Percentiles rank a stretch among this genome's conserved stretches.
phyloP scores from a whole-genome alignment of 192 early-diverging fungal genomes.

The Linnemannia zychae region DNA sequence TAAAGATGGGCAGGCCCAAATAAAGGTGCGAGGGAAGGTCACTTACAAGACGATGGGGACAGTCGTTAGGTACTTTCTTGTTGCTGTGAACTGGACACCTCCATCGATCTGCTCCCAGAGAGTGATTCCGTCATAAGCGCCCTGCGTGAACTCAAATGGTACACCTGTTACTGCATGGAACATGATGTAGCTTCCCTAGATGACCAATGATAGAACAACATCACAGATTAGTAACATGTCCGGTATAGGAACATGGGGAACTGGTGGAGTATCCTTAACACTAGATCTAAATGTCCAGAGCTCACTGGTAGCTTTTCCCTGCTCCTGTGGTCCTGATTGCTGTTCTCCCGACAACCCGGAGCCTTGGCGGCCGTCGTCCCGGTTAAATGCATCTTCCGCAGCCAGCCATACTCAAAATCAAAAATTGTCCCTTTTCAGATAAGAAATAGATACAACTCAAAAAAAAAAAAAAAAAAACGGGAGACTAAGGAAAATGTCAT shows the following conservation, averaged over 20 bases:
- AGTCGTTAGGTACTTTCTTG: slow-evolving; percentile 97
- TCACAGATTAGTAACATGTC: neutral
- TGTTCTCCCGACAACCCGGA: neutral
- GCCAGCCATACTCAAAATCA: neutral
- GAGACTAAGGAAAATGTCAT: neutral
- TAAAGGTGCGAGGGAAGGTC: neutral
- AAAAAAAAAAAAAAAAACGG: neutral
- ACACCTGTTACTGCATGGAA: slow-evolving; percentile 98
- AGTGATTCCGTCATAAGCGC: slow-evolving; percentile 92
- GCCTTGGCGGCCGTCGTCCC: slow-evolving; percentile 12
- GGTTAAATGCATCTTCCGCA: slow-evolving; percentile 47
- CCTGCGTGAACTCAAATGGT: slow-evolving; percentile 95
- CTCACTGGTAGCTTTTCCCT: neutral
- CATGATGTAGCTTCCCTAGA: slow-evolving; percentile 94
- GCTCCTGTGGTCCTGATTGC: neutral
- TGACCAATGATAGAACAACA: neutral
- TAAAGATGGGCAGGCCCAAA: neutral
- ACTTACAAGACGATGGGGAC: slow-evolving; percentile 95
- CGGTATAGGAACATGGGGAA: neutral
- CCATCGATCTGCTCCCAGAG: slow-evolving; percentile 99
- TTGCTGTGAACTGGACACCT: slow-evolving; percentile 97
- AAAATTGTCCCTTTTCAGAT: neutral
- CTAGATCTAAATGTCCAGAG: neutral
- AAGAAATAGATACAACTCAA: neutral
- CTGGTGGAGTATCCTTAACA: neutral